Evolutionary conservation across 139 green algal species (phyloP), one percentile per base, ranked within the genome.

Genomic region (Klebsormidium nitens): DNA sequence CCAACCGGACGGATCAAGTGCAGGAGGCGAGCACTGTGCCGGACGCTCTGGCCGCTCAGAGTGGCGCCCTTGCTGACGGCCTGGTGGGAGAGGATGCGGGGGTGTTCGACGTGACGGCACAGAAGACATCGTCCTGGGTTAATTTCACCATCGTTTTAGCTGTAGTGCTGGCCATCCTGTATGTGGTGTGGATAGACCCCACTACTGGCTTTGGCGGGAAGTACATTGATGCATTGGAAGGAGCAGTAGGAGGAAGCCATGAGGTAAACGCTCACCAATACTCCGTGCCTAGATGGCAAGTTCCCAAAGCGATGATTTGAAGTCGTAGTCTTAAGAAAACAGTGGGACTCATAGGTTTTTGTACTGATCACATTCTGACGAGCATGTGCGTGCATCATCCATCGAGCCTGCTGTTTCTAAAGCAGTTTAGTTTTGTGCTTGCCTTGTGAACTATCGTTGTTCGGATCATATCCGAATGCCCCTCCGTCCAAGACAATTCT

Each of bases 1-100:
- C n/a, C n/a, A n/a, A n/a, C n/a, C n/a, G n/a, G n/a, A n/a, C n/a
- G n/a, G n/a, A n/a, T n/a, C n/a, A n/a, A n/a, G n/a, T n/a, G n/a
- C n/a, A n/a, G n/a, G n/a, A n/a, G n/a, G n/a, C n/a, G n/a, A n/a
- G n/a, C n/a, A n/a, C n/a, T n/a, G n/a, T n/a, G n/a, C n/a, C n/a
- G n/a, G n/a, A n/a, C n/a, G n/a, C n/a, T n/a, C n/a, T n/a, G n/a
- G n/a, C n/a, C n/a, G n/a, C n/a, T n/a, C n/a, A n/a, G n/a, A n/a
- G n/a, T n/a, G n/a, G n/a, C n/a, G n/a, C n/a, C n/a, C n/a, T 50
- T 50, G 11, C 42, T n/a, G 17, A 59, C 26, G 23, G 69, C 23
- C 71, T 86, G 0, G 76, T 91, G 0, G 93, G 93, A 11, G 93
- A 98, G 75, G 93, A 98, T 70, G 86, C 93, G 11, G 93, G 89